These are phyloP conservation scores for Trichoderma orchidacearum DNA, from an alignment of 495 filamentous ascomycete species.

Conservation along the genomic window DNA sequence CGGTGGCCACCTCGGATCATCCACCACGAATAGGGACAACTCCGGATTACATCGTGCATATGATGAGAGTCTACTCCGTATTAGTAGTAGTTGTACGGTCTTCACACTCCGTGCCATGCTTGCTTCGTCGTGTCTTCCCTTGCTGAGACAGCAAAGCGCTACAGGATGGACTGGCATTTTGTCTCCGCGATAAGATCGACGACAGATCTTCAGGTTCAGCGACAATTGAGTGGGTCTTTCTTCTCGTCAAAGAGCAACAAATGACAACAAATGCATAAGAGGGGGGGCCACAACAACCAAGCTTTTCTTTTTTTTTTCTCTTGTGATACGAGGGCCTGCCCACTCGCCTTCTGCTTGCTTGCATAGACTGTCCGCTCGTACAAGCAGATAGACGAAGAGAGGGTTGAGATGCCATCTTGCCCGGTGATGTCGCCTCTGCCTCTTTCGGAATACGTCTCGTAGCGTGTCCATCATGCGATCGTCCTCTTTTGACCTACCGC, in stretches of 20 bases:
- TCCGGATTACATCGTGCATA: no score
- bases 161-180: not conserved
- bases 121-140: no score
- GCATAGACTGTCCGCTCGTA: not conserved
- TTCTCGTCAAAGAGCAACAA: not conserved
- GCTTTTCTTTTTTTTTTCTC: not conserved
- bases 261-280: not conserved
- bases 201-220: not conserved
- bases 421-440: no score
- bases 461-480: no score
- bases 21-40: not conserved
- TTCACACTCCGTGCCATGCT: no score
- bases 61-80: no score
- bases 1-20: not conserved
- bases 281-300: not conserved
- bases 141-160: not conserved
- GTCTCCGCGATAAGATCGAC: not conserved
- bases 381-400: not conserved
- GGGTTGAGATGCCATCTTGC: not conserved
- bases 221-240: not conserved
- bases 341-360: not conserved
- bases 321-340: not conserved
- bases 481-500: no score
- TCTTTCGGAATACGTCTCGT: no score
- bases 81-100: no score